Evolutionary conservation across 2,329 filamentous ascomycete species (phyloP).

Genomic region (Ascochyta fabae): DNA sequence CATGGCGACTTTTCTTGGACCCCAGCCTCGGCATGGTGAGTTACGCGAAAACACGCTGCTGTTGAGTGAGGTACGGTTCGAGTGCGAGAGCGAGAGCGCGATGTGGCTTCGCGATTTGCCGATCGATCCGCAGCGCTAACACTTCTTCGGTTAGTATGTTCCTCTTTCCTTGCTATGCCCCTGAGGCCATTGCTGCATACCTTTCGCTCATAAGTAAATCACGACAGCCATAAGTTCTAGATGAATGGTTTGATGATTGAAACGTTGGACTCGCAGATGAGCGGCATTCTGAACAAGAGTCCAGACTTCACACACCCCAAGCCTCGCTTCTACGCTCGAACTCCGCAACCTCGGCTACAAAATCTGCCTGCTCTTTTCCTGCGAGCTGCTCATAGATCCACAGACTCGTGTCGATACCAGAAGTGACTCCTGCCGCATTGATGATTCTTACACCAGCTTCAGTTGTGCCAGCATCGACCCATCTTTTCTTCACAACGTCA

Average conservation of each 20-base stretch:
- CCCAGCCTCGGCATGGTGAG: constrained; percentile 29
- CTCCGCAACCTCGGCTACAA: constrained; percentile 36
- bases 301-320: constrained; percentile 19
- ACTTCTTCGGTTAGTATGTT: background rate
- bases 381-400: constrained; percentile 35
- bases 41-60: background rate
- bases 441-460: constrained; percentile 42
- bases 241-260: too few species aligned
- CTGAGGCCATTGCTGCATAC: background rate
- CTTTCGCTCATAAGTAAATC: background rate
- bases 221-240: too few species aligned
- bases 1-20: constrained; percentile 34
- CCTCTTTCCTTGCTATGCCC: background rate
- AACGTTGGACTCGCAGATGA: background rate
- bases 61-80: constrained; percentile 5
- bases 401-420: constrained; percentile 42
- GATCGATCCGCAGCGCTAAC: background rate
- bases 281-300: background rate
- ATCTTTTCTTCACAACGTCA: constrained; percentile 37
- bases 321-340: constrained; percentile 39
- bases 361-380: constrained; percentile 36
- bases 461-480: constrained; percentile 42
- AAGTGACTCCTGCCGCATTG: constrained; percentile 44
- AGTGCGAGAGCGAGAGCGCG: constrained; percentile 30
- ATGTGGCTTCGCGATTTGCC: constrained; percentile 2